These are phyloP conservation scores for Bacterosira constricta DNA, from an alignment of 108 stramenopile genomes.

Conservation along the genomic window DNA sequence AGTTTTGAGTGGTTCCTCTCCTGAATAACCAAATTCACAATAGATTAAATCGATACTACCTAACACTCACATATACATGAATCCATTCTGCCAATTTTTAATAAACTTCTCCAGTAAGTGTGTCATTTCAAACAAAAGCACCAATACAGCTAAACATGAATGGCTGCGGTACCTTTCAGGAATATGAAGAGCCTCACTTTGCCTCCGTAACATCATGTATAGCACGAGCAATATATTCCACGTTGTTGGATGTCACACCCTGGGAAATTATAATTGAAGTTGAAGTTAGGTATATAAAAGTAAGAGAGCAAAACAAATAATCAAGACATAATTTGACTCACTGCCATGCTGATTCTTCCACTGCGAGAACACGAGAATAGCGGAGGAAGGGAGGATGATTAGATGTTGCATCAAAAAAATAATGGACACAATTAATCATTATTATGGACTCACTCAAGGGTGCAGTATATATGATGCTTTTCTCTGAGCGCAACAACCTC, in stretches of 20 bases:
- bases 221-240: slow-evolving; percentile 93
- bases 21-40: no score
- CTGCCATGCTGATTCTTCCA: slow-evolving; percentile 99
- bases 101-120: no score
- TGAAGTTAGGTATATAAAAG: neutral
- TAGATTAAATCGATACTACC: neutral
- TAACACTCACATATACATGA: neutral
- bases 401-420: no score
- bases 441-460: no score
- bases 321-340: slow-evolving; percentile 33
- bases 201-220: slow-evolving; percentile 94
- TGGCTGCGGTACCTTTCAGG: no score
- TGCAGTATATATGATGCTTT: slow-evolving; percentile 97
- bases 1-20: no score
- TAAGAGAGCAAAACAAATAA: neutral
- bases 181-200: slow-evolving; percentile 2
- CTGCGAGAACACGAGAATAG: no score
- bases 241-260: slow-evolving; percentile 96
- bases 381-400: no score
- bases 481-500: slow-evolving; percentile 88
- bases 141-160: no score
- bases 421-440: no score
- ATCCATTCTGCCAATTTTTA: no score
- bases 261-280: slow-evolving; percentile 11
- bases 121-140: no score